These are phyloP conservation scores for Pisolithus marmoratus DNA, from an alignment of 768 basidiomycete species.

Conservation along the genomic window DNA sequence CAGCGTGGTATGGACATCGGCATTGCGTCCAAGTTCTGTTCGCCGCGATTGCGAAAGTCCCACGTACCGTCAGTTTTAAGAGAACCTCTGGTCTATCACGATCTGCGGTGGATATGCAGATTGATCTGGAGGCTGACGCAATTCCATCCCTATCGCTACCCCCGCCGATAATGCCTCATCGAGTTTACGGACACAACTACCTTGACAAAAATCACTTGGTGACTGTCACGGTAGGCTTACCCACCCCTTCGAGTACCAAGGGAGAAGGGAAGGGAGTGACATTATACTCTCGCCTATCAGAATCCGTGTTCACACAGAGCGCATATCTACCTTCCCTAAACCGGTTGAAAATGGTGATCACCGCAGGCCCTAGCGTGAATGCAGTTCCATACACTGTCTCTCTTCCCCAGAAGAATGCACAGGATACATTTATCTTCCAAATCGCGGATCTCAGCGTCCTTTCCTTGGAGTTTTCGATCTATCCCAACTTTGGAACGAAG, in stretches of 20 bases:
- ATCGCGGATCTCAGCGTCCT: constrained; percentile 66
- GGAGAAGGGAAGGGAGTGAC: constrained; percentile 47
- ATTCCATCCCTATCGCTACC: constrained; percentile 95
- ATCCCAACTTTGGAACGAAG: constrained; percentile 96
- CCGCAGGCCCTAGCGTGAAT: constrained; percentile 75
- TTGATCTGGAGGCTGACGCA: constrained; percentile 75
- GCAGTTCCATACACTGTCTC: constrained; percentile 89
- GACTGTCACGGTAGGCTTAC: constrained; percentile 73
- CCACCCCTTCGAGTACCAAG: constrained; percentile 32
- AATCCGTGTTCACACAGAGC: constrained; percentile 60
- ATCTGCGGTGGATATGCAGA: constrained; percentile 27
- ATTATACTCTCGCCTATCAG: constrained; percentile 69
- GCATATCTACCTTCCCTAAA: constrained; percentile 63
- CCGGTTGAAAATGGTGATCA: constrained; percentile 93
- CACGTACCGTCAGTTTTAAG: constrained; percentile 10
- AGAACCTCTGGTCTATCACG: constrained; percentile 17
- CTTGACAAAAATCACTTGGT: constrained; percentile 83
- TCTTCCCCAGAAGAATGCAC: constrained; percentile 68
- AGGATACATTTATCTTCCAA: constrained; percentile 83
- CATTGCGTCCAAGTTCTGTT: constrained; percentile 60
- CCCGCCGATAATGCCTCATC: constrained; percentile 96
- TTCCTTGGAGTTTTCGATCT: constrained; percentile 87
- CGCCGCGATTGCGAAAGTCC: constrained; percentile 24
- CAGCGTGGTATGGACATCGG: constrained; percentile 92
- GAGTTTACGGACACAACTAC: constrained; percentile 95